Evolutionary conservation across 1,139 yeast genomes (phyloP), one percentile per base, ranked within the genome.

Genomic region (Yamadazyma siamensis): DNA sequence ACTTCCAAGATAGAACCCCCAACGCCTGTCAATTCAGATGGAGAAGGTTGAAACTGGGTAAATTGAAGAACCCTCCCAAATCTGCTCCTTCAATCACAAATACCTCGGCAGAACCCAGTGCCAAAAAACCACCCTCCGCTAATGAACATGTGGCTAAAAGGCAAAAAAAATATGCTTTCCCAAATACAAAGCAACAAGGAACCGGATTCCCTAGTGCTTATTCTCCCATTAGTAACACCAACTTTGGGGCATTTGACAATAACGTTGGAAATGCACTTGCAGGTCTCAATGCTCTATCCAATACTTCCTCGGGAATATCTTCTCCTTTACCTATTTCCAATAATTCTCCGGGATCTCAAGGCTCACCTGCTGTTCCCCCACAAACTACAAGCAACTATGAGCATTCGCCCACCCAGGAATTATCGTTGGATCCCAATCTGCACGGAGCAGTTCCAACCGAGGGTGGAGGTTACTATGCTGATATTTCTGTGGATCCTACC

Each of bases 1-100:
- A 80, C 47, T 81, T 80, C 54, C 66, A 65, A 31, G 76, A 77
- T 52, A 61, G 89, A 54, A 81, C 88, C 1, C 84, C 87, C 23
- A 81, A 81, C 47, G 88, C 88, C 4, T 81, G 88, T 44, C 89
- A 81, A 54, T 81, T 81, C 47, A 67, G 89, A 48, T 81, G 89
- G 89, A 69, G 89, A 55, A 56, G 89, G 36, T 64, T 83, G 36
- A 75, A 77, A 52, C 70, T 77, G 9, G 85, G 85, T 1, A 75
- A 76, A 42, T 59, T 78, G 45, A 79, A 78, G 54, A 67, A 67
- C 42, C 73, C 74, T 6, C 76, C 80, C 4, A 71, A 71, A 40
- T 62, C 69, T 28, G 67, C 60, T 15, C 46, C 58, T 17, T 18
- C 20, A 18, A n/a, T n/a, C n/a, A 50, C 53, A 6, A 39, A 45